Evolutionary conservation across 2,329 filamentous ascomycete species (phyloP).

Genomic region (Gnomoniopsis sp.): DNA sequence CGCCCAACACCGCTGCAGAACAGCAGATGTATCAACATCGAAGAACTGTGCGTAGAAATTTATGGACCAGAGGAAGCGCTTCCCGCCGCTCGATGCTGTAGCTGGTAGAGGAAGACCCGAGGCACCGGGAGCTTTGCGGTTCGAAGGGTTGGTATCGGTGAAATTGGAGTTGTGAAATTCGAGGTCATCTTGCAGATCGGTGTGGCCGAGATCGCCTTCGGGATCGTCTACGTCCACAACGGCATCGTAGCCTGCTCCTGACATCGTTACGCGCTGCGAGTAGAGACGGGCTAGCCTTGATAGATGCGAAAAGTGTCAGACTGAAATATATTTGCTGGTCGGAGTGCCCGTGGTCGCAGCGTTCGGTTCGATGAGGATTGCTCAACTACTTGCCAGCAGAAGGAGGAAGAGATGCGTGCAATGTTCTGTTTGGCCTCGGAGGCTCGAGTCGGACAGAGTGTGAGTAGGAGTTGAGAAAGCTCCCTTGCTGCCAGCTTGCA

Average conservation of each 20-base stretch:
- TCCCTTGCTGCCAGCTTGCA: slow-evolving; percentile 13
- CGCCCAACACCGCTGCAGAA: slow-evolving; percentile 80
- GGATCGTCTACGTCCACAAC: slow-evolving; percentile 91
- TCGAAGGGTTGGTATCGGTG: slow-evolving; percentile 52
- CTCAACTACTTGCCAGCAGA: not conserved
- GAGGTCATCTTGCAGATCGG: slow-evolving; percentile 96
- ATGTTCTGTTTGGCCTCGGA: slow-evolving; percentile 23
- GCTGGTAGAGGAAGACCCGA: slow-evolving; percentile 53
- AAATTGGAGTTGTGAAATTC: slow-evolving; percentile 97
- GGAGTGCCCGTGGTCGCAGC: no score
- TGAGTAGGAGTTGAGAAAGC: not conserved
- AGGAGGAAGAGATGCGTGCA: not conserved
- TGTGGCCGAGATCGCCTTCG: slow-evolving; percentile 95
- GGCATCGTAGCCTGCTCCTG: slow-evolving; percentile 89
- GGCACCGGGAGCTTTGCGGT: slow-evolving; percentile 46
- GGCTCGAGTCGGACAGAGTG: slow-evolving; percentile 15
- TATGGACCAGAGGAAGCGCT: slow-evolving; percentile 89
- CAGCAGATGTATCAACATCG: slow-evolving; percentile 91
- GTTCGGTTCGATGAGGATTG: not conserved
- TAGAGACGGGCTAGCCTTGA: no score
- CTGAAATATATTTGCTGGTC: no score
- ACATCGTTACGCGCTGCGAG: slow-evolving; percentile 49
- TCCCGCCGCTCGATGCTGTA: slow-evolving; percentile 54
- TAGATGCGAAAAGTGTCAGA: no score
- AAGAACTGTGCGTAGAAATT: slow-evolving; percentile 98